phyloP scores from a whole-genome alignment of 768 basidiomycete genomes.

The Erythrobasidium yunnanense region DNA sequence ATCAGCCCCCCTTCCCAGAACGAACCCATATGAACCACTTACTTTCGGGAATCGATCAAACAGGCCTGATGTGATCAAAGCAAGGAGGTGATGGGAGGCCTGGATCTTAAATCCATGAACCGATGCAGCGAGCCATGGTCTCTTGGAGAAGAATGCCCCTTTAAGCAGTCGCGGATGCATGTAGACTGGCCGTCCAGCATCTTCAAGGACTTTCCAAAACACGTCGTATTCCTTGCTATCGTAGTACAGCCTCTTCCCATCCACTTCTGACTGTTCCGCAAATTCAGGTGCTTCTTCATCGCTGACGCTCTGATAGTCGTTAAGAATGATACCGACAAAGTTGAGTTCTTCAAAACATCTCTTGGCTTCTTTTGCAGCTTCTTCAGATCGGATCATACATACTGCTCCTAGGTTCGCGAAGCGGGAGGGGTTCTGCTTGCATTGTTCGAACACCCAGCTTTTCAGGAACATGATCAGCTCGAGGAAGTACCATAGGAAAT shows the following conservation, averaged over 20 bases:
- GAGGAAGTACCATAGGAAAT: neutral
- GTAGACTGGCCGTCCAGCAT: conserved; percentile 24
- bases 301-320: conserved; percentile 27
- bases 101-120: conserved; percentile 23
- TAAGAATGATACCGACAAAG: conserved; percentile 16
- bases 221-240: conserved; percentile 27
- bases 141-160: conserved; percentile 10
- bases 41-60: conserved; percentile 22
- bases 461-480: neutral
- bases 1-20: neutral
- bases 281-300: conserved; percentile 12
- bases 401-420: conserved; percentile 28
- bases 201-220: conserved; percentile 4
- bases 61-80: conserved; percentile 7
- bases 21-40: neutral
- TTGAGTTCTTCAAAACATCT: conserved; percentile 24
- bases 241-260: conserved; percentile 27
- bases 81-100: conserved; percentile 19
- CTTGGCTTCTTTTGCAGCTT: conserved; percentile 25
- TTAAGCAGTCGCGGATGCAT: conserved; percentile 20
- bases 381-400: conserved; percentile 28
- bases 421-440: conserved; percentile 12
- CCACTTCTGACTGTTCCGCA: conserved; percentile 5
- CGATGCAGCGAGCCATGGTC: conserved; percentile 12
- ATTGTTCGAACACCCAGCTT: conserved; percentile 18